Evolutionary conservation across 495 filamentous ascomycete genomes (phyloP), one percentile per base, ranked within the genome.

Genomic region (Bacidia rubella): DNA sequence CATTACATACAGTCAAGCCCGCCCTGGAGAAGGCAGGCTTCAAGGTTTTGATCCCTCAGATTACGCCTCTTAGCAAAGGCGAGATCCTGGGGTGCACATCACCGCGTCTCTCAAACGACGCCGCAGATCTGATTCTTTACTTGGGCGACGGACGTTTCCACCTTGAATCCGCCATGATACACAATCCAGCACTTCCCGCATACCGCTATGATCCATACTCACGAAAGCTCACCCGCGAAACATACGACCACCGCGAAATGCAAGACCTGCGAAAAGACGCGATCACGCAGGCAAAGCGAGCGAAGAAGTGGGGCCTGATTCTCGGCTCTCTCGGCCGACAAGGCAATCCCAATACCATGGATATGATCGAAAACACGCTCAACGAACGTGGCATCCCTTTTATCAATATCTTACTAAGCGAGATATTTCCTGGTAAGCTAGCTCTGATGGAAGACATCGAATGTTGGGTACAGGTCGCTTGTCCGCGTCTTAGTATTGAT

Each of bases 171-270:
- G 90, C 90, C 55, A 97, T 99, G 92, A 99, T 99, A 58, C 89
- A 95, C 64, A 97, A 97, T 67, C 92, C 92, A 0, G 62, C 68
- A 5, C 79, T 95, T 12, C 84, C 90, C 2, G 89, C 93, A 11
- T 97, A 95, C 69, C 81, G 93, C 19, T 99, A 99, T 63, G 92
- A 99, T 62, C 92, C 92, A 0, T 99, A 99, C 68, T 88, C 87
- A 27, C 78, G 90, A 24, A 89, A 85, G 40, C 75, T 99, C 10
- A 95, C 93, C 3, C 81, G 81, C 47, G 92, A 99, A 64, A 80
- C 72, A 23, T 99, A 97, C 65, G 81, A 82, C 39, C 93, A 97
- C 68, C 76, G 80, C 15, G 87, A 93, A 56, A 92, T 99, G 76
- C 86, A 90, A 54, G 75, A 74, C 1, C 68, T 95, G 25, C 82